Conservation (phyloP, 2,329 filamentous ascomycete species). For the Colletotrichum sp. region DNA sequence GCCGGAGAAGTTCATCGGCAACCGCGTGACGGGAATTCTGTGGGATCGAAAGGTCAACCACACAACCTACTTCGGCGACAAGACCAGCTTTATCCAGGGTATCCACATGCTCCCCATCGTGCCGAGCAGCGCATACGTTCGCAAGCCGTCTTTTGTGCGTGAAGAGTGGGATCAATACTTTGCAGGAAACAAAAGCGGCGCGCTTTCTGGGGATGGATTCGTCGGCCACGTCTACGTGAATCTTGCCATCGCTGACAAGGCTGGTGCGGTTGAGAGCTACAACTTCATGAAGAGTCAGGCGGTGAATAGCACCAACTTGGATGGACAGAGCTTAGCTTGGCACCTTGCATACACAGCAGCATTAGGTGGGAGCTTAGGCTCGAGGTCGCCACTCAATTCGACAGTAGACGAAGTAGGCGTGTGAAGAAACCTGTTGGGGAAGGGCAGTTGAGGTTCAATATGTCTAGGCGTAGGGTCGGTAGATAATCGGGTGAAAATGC, state of each 20-base stretch:
- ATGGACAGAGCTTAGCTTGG: not conserved
- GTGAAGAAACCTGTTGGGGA: no score
- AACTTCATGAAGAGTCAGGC: slow-evolving; percentile 4
- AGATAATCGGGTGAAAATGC: no score
- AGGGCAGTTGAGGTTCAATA: no score
- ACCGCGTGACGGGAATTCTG: slow-evolving; percentile 49
- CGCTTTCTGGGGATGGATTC: slow-evolving; percentile 79
- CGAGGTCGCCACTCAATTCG: not conserved
- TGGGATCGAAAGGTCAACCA: slow-evolving; percentile 91
- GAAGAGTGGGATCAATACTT: slow-evolving; percentile 69
- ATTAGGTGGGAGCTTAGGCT: not conserved
- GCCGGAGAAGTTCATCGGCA: slow-evolving; percentile 70
- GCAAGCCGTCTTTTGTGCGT: slow-evolving; percentile 67
- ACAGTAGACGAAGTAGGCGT: not conserved
- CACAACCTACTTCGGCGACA: slow-evolving; percentile 76
- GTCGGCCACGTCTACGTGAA: slow-evolving; percentile 79
- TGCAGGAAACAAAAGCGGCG: slow-evolving; percentile 29
- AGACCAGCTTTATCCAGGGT: slow-evolving; percentile 58
- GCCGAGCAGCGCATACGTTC: slow-evolving; percentile 66
- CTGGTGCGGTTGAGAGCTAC: slow-evolving; percentile 6
- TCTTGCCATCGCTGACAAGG: slow-evolving; percentile 67
- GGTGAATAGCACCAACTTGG: not conserved
- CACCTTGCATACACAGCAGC: slow-evolving; percentile 9
- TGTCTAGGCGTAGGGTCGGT: no score
- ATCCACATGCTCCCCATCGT: slow-evolving; percentile 77